Evolutionary conservation across 805 yeast species (phyloP), one percentile per base, ranked within the genome.

Genomic region (Starmerella sp.): DNA sequence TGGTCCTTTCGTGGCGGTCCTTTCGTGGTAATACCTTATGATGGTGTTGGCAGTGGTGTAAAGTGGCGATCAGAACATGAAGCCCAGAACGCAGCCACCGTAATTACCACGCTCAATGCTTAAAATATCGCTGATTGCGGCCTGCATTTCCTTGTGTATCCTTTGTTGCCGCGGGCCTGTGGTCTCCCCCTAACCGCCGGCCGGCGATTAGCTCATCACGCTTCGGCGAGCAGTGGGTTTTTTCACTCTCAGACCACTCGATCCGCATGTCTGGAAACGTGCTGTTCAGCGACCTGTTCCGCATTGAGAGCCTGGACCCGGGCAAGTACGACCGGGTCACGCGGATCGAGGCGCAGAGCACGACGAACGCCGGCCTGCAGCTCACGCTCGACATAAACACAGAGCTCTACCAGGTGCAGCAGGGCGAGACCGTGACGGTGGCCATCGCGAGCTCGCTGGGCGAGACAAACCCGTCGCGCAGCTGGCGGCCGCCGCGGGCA

Each of bases 281-380:
- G 22, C 78, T 93, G 61, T 93, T 93, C 69, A 97, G 93, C 71
- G 97, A 91, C 71, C 82, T 90, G 67, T 93, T 91, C 74, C 81
- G 81, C 59, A 82, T 93, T 64, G 82, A 84, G 58, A 81, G 90
- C 44, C 83, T 86, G 49, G 97, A 91, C 67, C 71, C 83, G 36
- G 96, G 87, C 48, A 82, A 96, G 67, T 91, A 91, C 75, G 95
- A 88, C 77, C 87, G 85, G 67, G 96, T 91, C 15, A 75, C 87
- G 28, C 86, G 98, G 66, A 79, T 91, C 63, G 86, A 86, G 63
- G 97, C 93, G 17, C 81, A 82, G 60, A 87, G 96, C 30, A 84
- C 90, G 46, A 82, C 96, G 36, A 80, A 88, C 47, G 75, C 77
- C 56, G 95, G 85, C 61, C 81, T 90, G 61, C 84, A 83, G 63